Base-by-base conservation (phyloP, 2,329 filamentous ascomycete genomes). In the Aspergillus costaricaensis region DNA sequence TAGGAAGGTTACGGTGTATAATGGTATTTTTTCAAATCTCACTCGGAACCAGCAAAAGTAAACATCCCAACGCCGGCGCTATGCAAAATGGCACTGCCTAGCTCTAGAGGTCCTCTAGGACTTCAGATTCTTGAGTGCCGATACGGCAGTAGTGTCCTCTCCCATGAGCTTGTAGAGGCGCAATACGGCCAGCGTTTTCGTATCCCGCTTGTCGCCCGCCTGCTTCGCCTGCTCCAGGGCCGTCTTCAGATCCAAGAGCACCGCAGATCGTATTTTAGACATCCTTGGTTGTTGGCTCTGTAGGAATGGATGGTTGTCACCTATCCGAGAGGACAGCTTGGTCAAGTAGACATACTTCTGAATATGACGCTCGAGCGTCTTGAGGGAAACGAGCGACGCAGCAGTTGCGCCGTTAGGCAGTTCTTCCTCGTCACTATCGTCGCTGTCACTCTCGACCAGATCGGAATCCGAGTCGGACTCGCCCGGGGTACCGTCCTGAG, bases 201-300 rank as follows among this genome's bases (percentile, higher is more conserved):
- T 73, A 58, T 78, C 74, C 12, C 70, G 69, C 52, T 71, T 75
- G 14, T 71, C 66, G 21, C 70, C 71, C 6, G 69, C 69, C 36
- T 72, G 68, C 52, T 79, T 82, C 6, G 83, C 81, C 67, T 88
- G 84, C 69, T 86, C 85, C 57, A 90, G 73, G 5, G 86, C 85
- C 43, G 83, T 83, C 58, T 83, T 86, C 32, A 91, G 74, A 76
- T 91, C 88, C 49, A 90, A 76, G 32, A 90, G 72, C 59, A 91
- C 73, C 0, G 86, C 88, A 58, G 86, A 85, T 61, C 83, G 81
- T 23, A 90, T 79, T 67, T 83, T 84, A 39, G 79, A 72, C 57
- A 90, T 73, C 53, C 88, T 78, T 5, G 79, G 74, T 64, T 83
- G 77, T 67, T 89, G 86, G 15, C 80, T 80, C 38, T 80, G 70